Evolutionary conservation across 169 alveolate species (phyloP).

Genomic region (Cryptosporidium viatorum): DNA sequence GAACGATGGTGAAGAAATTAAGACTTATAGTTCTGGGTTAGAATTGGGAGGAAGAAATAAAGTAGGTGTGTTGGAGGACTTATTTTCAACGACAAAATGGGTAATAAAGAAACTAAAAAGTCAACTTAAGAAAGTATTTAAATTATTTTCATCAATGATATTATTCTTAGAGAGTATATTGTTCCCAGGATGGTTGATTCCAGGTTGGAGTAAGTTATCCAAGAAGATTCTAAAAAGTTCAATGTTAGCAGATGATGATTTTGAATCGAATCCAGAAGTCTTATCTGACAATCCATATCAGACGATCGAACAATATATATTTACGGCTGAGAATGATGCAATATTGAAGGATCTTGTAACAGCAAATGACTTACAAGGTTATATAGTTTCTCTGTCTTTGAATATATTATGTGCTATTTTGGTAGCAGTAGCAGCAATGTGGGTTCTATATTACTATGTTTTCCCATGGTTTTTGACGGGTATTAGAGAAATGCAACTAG

Average conservation of each 20-base stretch:
- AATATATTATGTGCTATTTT: conserved; percentile 42
- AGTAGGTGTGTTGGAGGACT: background rate
- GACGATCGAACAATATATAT: conserved; percentile 26
- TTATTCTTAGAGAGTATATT: background rate
- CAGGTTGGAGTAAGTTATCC: conserved; percentile 36
- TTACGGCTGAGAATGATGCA: conserved; percentile 59
- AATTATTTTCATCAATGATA: background rate
- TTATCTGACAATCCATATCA: background rate
- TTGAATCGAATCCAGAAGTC: background rate
- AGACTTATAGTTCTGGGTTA: background rate
- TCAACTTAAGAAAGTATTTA: background rate
- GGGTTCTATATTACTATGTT: conserved; percentile 58
- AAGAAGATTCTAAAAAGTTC: conserved; percentile 44
- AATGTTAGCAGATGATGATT: conserved; percentile 42
- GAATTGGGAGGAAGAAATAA: background rate
- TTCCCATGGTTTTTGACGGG: conserved; percentile 70
- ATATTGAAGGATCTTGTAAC: conserved; percentile 49
- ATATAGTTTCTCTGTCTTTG: conserved; percentile 40
- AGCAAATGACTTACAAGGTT: conserved; percentile 61
- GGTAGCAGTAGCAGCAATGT: conserved; percentile 62
- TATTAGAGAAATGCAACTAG: conserved; percentile 50
- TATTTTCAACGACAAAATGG: background rate
- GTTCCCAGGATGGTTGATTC: conserved; percentile 45
- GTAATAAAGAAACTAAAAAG: background rate
- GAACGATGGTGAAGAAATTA: background rate